Percentiles rank a stretch among this genome's conserved stretches.
Conservation (phyloP, 139 green algal genomes). For the Mesotaenium endlicherianum region DNA sequence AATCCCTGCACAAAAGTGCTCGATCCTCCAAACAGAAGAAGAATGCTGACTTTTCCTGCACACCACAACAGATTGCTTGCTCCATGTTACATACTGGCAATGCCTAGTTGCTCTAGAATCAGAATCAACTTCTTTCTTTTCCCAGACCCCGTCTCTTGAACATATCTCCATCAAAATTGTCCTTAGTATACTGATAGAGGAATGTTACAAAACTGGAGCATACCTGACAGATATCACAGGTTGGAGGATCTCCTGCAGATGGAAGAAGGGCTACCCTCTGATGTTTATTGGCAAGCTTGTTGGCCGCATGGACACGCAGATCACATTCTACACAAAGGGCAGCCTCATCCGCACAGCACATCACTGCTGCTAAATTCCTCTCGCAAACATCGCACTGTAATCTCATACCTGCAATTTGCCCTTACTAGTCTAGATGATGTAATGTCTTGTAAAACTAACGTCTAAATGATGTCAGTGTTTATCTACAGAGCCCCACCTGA, state of each 20-base stretch:
- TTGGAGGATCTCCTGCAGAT: not conserved
- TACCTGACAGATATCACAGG: slow-evolving; percentile 54
- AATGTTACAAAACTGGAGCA: not conserved
- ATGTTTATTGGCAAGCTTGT: slow-evolving; percentile 48
- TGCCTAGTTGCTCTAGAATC: not conserved
- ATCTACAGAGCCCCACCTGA: too few relatives aligned
- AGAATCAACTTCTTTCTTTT: not conserved
- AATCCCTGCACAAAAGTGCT: slow-evolving; percentile 53
- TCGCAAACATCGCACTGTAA: slow-evolving; percentile 53
- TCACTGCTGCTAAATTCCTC: slow-evolving; percentile 24
- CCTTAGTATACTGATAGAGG: not conserved
- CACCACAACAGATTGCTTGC: not conserved
- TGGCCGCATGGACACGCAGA: slow-evolving; percentile 41
- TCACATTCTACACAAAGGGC: slow-evolving; percentile 53
- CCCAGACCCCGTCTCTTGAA: not conserved
- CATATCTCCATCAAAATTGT: not conserved
- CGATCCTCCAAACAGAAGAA: slow-evolving; percentile 59
- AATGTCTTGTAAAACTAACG: too few relatives aligned
- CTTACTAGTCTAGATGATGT: too few relatives aligned
- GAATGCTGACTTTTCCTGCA: slow-evolving; percentile 52
- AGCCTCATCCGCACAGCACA: slow-evolving; percentile 52
- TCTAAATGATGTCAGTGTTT: too few relatives aligned
- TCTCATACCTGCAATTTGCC: slow-evolving; percentile 7
- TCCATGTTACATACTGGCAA: not conserved
- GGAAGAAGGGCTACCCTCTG: slow-evolving; percentile 26